Percentiles rank a stretch among this genome's conserved stretches.
These are phyloP conservation scores for Cryptosporidium tyzzeri DNA, from an alignment of 169 alveolate species.

Conservation along the genomic window DNA sequence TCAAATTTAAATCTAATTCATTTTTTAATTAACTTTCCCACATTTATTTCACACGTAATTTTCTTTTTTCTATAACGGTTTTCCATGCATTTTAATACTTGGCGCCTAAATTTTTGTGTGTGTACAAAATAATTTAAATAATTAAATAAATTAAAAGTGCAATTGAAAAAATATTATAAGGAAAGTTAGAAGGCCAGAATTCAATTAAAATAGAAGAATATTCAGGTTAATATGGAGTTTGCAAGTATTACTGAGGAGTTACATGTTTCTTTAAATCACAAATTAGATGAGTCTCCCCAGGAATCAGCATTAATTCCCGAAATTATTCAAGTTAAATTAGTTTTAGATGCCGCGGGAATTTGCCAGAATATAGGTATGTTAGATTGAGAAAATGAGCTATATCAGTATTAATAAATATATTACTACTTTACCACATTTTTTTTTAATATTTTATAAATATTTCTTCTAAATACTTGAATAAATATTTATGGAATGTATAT, in stretches of 20 bases:
- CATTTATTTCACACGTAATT: neutral
- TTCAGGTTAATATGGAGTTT: slow-evolving; percentile 27
- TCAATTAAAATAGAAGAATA: neutral
- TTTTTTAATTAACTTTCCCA: neutral
- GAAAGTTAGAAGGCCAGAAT: neutral
- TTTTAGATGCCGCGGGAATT: slow-evolving; percentile 51
- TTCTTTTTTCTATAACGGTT: neutral
- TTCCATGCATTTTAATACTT: neutral
- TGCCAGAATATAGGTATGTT: slow-evolving; percentile 43
- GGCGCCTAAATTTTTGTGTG: neutral
- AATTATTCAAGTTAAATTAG: slow-evolving; percentile 1
- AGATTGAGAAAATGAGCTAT: neutral
- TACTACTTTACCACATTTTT: too few relatives aligned
- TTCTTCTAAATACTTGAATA: neutral
- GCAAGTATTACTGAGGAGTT: neutral
- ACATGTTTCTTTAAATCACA: neutral
- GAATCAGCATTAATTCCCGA: neutral
- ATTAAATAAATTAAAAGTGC: neutral
- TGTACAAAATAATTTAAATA: neutral
- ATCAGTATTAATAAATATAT: too few relatives aligned
- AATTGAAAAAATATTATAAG: neutral
- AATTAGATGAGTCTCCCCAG: neutral
- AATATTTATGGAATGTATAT: neutral
- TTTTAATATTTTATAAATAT: neutral
- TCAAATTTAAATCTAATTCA: neutral